phyloP scores from a whole-genome alignment of 192 early-diverging fungal species.

The Phlyctochytrium arcticum region DNA sequence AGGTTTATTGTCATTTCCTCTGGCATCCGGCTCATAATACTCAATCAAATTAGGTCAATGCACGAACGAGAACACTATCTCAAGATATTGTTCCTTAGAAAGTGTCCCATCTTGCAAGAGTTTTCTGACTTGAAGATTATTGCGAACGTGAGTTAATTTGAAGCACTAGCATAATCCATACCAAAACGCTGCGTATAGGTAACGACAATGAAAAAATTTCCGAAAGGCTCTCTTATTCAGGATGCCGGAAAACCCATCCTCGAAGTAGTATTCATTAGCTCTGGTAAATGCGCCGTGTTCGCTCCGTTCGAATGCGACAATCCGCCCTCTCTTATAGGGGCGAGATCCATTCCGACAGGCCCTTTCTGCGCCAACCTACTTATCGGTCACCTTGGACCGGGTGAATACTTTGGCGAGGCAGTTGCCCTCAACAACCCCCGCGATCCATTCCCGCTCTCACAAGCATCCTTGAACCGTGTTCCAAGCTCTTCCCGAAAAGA shows the following conservation, averaged over 20 bases:
- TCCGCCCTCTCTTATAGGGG: too few relatives aligned
- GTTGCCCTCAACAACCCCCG: background rate
- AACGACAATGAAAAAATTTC: conserved; percentile 5
- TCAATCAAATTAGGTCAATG: conserved; percentile 22
- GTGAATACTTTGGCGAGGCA: conserved; percentile 32
- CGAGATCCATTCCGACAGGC: background rate
- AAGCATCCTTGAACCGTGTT: background rate
- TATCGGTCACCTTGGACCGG: conserved; percentile 7
- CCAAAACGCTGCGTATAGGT: background rate
- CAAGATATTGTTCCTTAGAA: conserved; percentile 36
- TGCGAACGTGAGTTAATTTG: too few relatives aligned
- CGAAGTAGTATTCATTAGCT: conserved; percentile 14
- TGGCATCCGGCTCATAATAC: background rate
- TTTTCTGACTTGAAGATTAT: too few relatives aligned
- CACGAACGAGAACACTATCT: conserved; percentile 39
- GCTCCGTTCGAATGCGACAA: conserved; percentile 1
- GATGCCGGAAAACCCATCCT: background rate
- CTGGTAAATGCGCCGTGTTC: conserved; percentile 3
- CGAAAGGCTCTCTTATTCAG: conserved; percentile 1
- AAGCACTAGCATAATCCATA: background rate
- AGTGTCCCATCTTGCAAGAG: conserved; percentile 30
- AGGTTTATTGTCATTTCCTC: conserved; percentile 9
- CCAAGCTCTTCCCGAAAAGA: too few relatives aligned
- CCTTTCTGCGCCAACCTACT: background rate
- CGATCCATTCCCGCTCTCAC: too few relatives aligned